Conservation (phyloP, 495 filamentous ascomycete genomes). For the Tuber magnatum region DNA sequence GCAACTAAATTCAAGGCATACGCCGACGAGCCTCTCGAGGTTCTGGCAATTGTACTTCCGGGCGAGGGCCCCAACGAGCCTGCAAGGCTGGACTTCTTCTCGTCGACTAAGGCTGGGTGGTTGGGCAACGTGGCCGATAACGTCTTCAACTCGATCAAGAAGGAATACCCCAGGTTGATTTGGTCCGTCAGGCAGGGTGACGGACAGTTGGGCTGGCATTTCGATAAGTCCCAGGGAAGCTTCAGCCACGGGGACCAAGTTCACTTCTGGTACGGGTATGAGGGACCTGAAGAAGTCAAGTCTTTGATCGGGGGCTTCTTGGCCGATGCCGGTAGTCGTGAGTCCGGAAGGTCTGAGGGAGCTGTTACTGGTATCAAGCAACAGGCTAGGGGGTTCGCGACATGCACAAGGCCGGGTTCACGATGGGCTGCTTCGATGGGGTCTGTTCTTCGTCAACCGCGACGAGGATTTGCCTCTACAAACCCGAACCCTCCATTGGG, state of each 20-base stretch:
- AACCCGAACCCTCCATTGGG: conserved; percentile 98
- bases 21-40: conserved; percentile 94
- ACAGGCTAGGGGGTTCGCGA: conserved; percentile 61
- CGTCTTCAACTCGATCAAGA: conserved; percentile 85
- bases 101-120: conserved; percentile 93
- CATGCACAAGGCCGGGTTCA: conserved; percentile 44
- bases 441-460: conserved; percentile 17
- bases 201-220: conserved; percentile 98
- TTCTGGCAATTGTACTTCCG: conserved; percentile 84
- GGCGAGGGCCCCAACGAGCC: conserved; percentile 49
- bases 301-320: conserved; percentile 83
- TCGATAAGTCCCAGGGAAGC: conserved; percentile 92
- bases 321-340: conserved; percentile 56
- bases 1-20: conserved; percentile 68
- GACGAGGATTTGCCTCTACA: conserved; percentile 58
- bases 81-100: conserved; percentile 84
- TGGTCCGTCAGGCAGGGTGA: conserved; percentile 98
- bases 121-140: conserved; percentile 96
- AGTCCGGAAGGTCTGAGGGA: conserved; percentile 49
- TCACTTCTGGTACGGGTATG: conserved; percentile 94
- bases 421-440: conserved; percentile 16
- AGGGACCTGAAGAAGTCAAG: conserved; percentile 75
- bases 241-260: conserved; percentile 75
- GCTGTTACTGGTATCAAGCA: conserved; percentile 47
- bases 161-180: conserved; percentile 81